Evolutionary conservation across 805 yeast species (phyloP).

Genomic region (Metschnikowia chrysomelidarum): DNA sequence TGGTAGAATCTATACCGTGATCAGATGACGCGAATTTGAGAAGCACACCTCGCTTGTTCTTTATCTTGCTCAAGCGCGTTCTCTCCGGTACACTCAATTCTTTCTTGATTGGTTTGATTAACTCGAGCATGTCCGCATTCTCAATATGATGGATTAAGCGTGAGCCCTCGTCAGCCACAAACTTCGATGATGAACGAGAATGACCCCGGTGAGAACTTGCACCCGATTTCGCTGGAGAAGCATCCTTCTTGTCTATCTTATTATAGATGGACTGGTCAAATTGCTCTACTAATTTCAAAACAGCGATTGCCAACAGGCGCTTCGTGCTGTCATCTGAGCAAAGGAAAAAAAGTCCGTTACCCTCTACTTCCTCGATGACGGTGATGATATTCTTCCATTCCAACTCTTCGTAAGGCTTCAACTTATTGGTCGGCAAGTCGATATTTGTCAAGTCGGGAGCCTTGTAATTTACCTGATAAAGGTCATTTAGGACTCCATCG

Average conservation of each 20-base stretch:
- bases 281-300: slow-evolving; percentile 74
- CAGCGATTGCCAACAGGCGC: slow-evolving; percentile 71
- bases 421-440: slow-evolving; percentile 16
- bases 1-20: slow-evolving; percentile 91
- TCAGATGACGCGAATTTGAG: slow-evolving; percentile 82
- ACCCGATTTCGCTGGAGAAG: slow-evolving; percentile 21
- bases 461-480: slow-evolving; percentile 45
- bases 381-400: slow-evolving; percentile 80
- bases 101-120: slow-evolving; percentile 52
- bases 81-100: slow-evolving; percentile 74
- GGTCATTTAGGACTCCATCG: slow-evolving; percentile 39
- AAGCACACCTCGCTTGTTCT: slow-evolving; percentile 64
- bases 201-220: slow-evolving; percentile 32
- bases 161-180: slow-evolving; percentile 77
- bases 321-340: slow-evolving; percentile 82
- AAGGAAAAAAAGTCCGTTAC: slow-evolving; percentile 87
- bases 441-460: slow-evolving; percentile 33
- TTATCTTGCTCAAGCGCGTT: slow-evolving; percentile 63
- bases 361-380: slow-evolving; percentile 91
- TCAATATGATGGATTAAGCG: slow-evolving; percentile 76
- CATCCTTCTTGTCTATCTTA: slow-evolving; percentile 30
- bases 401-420: slow-evolving; percentile 52
- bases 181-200: slow-evolving; percentile 61
- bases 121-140: slow-evolving; percentile 60
- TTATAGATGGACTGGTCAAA: slow-evolving; percentile 82